Evolutionary conservation across 176 grass and related monocot genomes (phyloP), one percentile per base, ranked within the genome.

Genomic region (Paspalum vaginatum): DNA sequence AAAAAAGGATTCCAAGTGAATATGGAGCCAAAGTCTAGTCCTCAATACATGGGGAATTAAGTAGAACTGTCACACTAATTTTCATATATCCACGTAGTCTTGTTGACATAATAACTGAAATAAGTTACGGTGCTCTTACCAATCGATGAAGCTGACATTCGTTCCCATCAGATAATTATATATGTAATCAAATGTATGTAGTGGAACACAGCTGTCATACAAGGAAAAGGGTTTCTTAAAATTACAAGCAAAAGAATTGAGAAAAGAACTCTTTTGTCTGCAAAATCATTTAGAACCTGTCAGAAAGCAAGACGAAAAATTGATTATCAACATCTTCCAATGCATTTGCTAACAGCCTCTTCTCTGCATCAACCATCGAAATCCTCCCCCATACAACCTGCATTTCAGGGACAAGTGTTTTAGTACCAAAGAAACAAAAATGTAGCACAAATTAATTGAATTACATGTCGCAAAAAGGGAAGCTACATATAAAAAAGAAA

Each of bases 341-440:
- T 86, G 96, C 96, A 88, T 99, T 91, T 77, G 86, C 96, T 76
- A 99, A 66, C 27, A 99, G 88, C 65, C 96, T 95, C 86, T 81
- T 99, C 88, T 99, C 96, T 72, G 96, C 96, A 87, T 99, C 93
- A 68, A 99, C 68, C 96, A 99, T 99, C n/a, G 96, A 99, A 87
- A 99, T 86, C 82, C 90, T 93, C 37, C 96, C 96, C 96, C 96
- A 99, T 21, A 95, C 90, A 79, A 99, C 96, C 96, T 99, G 79
- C 43, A 82, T 22, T 78, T 56, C 50, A 81, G 72, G 22, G 58
- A 67, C 1, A 27, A 66, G 61, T 67, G 72, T 66, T 81, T 74
- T 27, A 86, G 32, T 67, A 77, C 61, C 57, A 52, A 18, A 78
- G 17, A 46, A 43, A 59, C 16, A 68, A 73, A 53, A 32, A 67